Base-by-base conservation (phyloP, 352 stramenopile genomes). In the Phytophthora capsici region DNA sequence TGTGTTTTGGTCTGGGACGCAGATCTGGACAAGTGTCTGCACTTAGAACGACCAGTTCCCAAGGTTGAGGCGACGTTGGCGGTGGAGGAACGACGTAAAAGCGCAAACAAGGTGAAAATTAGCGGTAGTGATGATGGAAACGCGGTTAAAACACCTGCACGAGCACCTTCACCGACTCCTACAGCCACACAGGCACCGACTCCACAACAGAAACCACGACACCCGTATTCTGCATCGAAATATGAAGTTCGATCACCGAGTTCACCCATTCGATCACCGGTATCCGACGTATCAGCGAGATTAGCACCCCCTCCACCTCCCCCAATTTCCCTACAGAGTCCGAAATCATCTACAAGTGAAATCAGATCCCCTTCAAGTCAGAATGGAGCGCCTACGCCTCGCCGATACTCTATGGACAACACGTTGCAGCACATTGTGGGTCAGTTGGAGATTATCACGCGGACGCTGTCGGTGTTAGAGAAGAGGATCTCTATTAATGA, bases 341-440 rank as follows among this genome's bases (percentile, higher is more conserved):
- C 59, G 0, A 64, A 32, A 20, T 69, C 65, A n/a, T 52, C 65
- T 17, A 51, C 51, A 25, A 61, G 34, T 44, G 58, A 73, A n/a
- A 17, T 30, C 2, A 65, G 19, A 40, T 69, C 52, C 23, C 47
- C 60, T 37, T 26, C 57, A 8, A 66, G 44, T 49, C 50, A 13
- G 45, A 48, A 48, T 4, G 58, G 58, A 52, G 48, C 47, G 16
- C 23, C 53, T 30, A 49, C 37, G 9, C 28, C 19, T 19, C 16
- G 16, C 9, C 32, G 52, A 36, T 64, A 64, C 34, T 61, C 69
- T 7, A 48, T 61, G 32, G 44, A 77, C 38, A 82, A 71, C 41
- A 94, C 90, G 19, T 74, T 97, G 34, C 85, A 97, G 50, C 90
- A 97, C 62, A 96, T 97, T 63, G 77, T 97, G 8, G 89, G 87